A percentile compares a stretch with the other conserved stretches of the same genome.
phyloP scores from a whole-genome alignment of 1,139 yeast species.

The Hanseniaspora uvarum region DNA sequence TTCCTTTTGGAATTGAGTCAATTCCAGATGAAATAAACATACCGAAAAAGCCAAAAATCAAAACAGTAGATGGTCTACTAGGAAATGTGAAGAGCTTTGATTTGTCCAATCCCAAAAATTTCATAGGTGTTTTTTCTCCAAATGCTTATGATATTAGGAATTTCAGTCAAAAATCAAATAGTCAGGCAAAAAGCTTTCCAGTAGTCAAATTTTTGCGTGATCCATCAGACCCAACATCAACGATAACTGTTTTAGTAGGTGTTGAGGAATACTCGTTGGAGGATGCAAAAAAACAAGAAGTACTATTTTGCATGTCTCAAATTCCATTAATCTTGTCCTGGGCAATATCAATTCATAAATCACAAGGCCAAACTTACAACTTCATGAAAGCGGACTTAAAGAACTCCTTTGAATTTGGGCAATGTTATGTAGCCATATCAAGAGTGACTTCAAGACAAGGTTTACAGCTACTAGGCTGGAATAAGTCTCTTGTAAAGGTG shows the following conservation, averaged over 20 bases:
- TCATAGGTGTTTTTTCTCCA: background rate
- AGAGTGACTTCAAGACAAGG: constrained; percentile 76
- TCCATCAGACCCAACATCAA: background rate
- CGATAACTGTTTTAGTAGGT: constrained; percentile 24
- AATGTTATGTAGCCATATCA: constrained; percentile 85
- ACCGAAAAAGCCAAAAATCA: too few relatives aligned
- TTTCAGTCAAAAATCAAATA: background rate
- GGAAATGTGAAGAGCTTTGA: background rate
- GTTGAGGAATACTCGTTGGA: constrained; percentile 68
- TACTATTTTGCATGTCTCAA: constrained; percentile 51
- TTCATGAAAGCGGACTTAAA: constrained; percentile 71
- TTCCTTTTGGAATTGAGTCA: background rate
- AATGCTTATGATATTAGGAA: background rate
- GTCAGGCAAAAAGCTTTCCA: background rate
- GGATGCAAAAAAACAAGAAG: constrained; percentile 42
- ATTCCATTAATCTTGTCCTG: constrained; percentile 84
- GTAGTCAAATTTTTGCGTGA: constrained; percentile 4
- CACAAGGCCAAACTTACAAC: constrained; percentile 90
- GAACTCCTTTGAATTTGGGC: constrained; percentile 80
- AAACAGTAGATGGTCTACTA: background rate
- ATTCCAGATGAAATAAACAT: background rate
- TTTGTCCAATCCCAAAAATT: background rate
- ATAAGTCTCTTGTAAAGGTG: constrained; percentile 45
- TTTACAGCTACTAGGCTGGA: constrained; percentile 64
- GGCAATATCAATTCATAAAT: constrained; percentile 90